These are phyloP conservation scores for Theileria parva DNA, from an alignment of 169 alveolate genomes.

Conservation along the genomic window DNA sequence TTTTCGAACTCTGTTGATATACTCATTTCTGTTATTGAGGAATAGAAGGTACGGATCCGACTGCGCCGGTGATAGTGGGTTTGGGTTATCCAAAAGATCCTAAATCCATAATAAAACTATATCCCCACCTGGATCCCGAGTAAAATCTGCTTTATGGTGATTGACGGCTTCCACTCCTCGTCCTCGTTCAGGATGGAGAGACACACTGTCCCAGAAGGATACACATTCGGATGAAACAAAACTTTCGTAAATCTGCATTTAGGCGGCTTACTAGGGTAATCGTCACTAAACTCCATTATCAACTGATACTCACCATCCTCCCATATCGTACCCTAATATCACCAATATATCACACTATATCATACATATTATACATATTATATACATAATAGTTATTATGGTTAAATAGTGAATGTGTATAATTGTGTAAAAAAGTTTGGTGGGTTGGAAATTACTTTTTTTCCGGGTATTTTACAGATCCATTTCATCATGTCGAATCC, in stretches of 20 bases:
- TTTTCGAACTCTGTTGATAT: conserved; percentile 75
- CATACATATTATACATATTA: too few species aligned
- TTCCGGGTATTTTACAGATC: conserved; percentile 97
- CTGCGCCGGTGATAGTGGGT: conserved; percentile 96
- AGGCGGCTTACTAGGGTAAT: conserved; percentile 99
- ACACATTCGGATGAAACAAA: conserved; percentile 96
- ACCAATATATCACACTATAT: background rate
- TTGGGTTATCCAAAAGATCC: conserved; percentile 96
- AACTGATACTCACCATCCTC: conserved; percentile 97
- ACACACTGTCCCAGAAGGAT: conserved; percentile 98
- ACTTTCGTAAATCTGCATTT: conserved; percentile 96
- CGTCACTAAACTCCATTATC: conserved; percentile 96
- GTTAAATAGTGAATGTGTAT: background rate
- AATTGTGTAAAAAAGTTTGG: too few species aligned
- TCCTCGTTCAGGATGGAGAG: conserved; percentile 98
- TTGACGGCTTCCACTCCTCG: conserved; percentile 99
- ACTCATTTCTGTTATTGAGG: conserved; percentile 90
- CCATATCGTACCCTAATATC: conserved; percentile 87
- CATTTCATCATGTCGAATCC: conserved; percentile 92
- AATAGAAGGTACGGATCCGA: conserved; percentile 93
- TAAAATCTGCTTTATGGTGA: conserved; percentile 94
- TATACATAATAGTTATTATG: conserved; percentile 8
- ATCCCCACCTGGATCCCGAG: conserved; percentile 91
- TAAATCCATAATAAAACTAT: conserved; percentile 31
- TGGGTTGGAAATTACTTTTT: conserved; percentile 83